Evolutionary conservation across 2,329 filamentous ascomycete species (phyloP), one percentile per base, ranked within the genome.

Genomic region (Arachnomyces sp.): DNA sequence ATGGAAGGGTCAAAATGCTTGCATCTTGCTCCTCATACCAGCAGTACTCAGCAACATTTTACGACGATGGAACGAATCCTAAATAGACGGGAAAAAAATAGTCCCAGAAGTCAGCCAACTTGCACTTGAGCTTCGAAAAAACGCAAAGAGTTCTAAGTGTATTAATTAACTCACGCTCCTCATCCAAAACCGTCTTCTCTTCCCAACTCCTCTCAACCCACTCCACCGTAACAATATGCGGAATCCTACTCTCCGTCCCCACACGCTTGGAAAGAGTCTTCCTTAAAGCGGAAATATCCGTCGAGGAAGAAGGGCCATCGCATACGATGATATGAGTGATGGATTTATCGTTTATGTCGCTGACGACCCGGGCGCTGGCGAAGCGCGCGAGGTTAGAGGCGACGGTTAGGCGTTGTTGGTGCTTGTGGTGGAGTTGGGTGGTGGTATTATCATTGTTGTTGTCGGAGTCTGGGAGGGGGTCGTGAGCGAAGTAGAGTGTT

Each of bases 201-300:
- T 69, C 70, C 87, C 89, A 94, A 53, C 84, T 85, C 38, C 83
- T 79, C 37, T 81, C 73, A 0, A 95, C 64, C 92, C 92, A 98
- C 11, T 69, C 67, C 7, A 71, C 59, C 0, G 66, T 74, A 2
- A 95, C 82, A 5, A 90, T 63, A 47, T 85, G 71, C 0, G 89
- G 85, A 28, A 88, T 61, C 34, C 55, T 64, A 39, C 56, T 64
- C 5, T 56, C 59, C 38, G 72, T 16, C 6, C 36, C 36, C n/a
- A 40, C 59, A 15, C 51, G 43, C 7, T 43, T 38, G 7, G 50
- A 46, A 15, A 65, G 36, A 1, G 45, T 46, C 16, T 51, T 47
- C 28, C 65, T 53, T 18, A 67, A 49, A 15, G 44, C 52, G 6
- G 46, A 57, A 7, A 63, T 42, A 25, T 74, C 72, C 13, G 77